Conservation (phyloP, 139 green algal species). For the Coelastrella sp. region DNA sequence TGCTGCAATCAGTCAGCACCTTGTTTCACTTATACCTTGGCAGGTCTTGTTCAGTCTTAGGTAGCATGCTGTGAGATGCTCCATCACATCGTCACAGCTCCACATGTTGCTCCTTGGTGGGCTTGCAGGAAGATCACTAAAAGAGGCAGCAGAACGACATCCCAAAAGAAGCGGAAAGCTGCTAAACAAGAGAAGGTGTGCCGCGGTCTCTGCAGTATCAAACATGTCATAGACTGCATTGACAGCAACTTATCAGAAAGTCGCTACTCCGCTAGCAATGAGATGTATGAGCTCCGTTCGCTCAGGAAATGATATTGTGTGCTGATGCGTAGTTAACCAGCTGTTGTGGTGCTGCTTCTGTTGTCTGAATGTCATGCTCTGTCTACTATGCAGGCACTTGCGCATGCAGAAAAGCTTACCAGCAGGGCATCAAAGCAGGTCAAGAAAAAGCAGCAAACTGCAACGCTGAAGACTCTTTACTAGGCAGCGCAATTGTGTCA, state of each 20-base stretch:
- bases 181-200: constrained; percentile 33
- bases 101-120: not conserved
- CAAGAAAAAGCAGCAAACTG: constrained; percentile 14
- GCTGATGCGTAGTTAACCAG: not conserved
- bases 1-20: not conserved
- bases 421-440: not conserved
- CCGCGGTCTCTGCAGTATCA: too few species aligned
- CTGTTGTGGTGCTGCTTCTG: not conserved
- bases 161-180: constrained; percentile 45
- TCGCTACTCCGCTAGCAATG: not conserved
- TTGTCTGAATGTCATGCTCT: not conserved
- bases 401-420: constrained; percentile 4
- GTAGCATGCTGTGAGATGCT: too few species aligned
- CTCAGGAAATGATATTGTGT: not conserved
- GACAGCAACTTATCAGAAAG: not conserved
- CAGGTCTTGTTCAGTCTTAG: not conserved
- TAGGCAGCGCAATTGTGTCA: not conserved
- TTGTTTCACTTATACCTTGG: not conserved
- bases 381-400: constrained; percentile 33
- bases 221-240: not conserved
- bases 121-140: constrained; percentile 18
- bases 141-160: constrained; percentile 33
- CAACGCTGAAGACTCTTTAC: constrained; percentile 17
- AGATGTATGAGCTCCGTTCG: too few species aligned
- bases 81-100: not conserved